phyloP scores from a whole-genome alignment of 305 asterid genomes.

The Fraxinus dipetala region DNA sequence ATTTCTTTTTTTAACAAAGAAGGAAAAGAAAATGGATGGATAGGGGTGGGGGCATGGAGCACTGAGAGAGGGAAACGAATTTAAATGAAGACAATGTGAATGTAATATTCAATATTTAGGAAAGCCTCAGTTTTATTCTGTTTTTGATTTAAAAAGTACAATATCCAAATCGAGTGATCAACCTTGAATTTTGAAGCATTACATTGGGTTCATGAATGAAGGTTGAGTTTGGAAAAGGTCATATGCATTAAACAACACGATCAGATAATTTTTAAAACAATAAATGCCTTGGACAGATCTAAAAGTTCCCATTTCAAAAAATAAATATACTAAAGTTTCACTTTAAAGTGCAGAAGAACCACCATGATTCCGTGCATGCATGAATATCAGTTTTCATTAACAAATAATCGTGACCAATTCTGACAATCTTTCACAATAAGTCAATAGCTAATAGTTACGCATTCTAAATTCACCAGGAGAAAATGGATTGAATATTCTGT shows the following conservation, averaged over 20 bases:
- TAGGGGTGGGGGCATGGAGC: neutral
- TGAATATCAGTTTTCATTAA: neutral
- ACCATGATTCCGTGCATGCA: neutral
- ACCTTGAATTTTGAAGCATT: neutral
- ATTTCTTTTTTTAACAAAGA: neutral
- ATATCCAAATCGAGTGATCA: neutral
- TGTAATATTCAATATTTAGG: neutral
- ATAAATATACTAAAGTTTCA: neutral
- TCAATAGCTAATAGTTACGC: neutral
- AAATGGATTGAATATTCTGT: neutral
- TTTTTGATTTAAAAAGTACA: neutral
- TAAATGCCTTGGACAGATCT: neutral
- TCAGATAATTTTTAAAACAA: neutral
- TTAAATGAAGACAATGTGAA: neutral
- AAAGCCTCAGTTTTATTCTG: neutral
- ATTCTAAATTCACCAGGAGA: neutral
- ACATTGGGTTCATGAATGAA: neutral
- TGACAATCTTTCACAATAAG: neutral
- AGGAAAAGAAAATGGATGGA: neutral
- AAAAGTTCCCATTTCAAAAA: neutral
- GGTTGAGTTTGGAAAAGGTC: neutral
- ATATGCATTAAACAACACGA: neutral
- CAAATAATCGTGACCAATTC: neutral
- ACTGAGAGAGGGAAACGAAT: neutral
- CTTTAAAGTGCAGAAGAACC: neutral